These are phyloP conservation scores for Poronia punctata DNA, from an alignment of 495 filamentous ascomycete genomes.

Conservation along the genomic window DNA sequence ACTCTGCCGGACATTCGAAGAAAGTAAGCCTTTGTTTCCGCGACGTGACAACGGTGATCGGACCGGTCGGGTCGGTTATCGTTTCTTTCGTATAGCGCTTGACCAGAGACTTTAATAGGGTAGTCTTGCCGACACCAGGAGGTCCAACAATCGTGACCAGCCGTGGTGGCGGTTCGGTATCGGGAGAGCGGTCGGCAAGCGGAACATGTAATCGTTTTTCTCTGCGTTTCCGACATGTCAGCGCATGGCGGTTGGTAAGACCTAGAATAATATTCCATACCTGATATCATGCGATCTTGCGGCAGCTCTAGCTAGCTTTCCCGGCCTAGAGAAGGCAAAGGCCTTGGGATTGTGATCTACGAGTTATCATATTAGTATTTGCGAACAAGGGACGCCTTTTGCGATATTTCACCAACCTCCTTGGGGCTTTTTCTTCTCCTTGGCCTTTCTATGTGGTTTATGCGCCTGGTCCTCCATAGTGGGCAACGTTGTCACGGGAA, in stretches of 20 bases:
- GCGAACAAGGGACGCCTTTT: not conserved
- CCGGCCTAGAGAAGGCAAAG: slow-evolving; percentile 79
- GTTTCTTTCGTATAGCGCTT: slow-evolving; percentile 94
- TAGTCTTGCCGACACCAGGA: slow-evolving; percentile 64
- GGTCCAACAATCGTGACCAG: slow-evolving; percentile 91
- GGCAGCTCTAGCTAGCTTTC: slow-evolving; percentile 74
- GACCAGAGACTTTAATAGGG: slow-evolving; percentile 81
- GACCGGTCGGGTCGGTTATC: slow-evolving; percentile 79
- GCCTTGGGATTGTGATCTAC: slow-evolving; percentile 83
- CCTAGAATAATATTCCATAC: slow-evolving; percentile 13
- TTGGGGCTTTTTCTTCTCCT: slow-evolving; percentile 81
- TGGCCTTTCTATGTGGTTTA: slow-evolving; percentile 75
- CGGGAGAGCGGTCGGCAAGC: slow-evolving; percentile 86
- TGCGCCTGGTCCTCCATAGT: slow-evolving; percentile 79
- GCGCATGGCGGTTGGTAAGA: not conserved
- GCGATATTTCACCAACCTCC: slow-evolving; percentile 25
- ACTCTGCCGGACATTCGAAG: slow-evolving; percentile 90
- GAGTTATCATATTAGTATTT: slow-evolving; percentile 11
- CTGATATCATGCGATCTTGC: slow-evolving; percentile 84
- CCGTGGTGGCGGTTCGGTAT: slow-evolving; percentile 81
- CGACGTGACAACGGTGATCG: slow-evolving; percentile 89
- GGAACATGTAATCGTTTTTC: slow-evolving; percentile 95
- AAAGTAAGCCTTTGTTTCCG: slow-evolving; percentile 91
- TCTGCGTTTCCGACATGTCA: slow-evolving; percentile 54
- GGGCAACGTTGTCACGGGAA: slow-evolving; percentile 2